Conservation (phyloP, 495 filamentous ascomycete species). For the Xylaria intraflava region DNA sequence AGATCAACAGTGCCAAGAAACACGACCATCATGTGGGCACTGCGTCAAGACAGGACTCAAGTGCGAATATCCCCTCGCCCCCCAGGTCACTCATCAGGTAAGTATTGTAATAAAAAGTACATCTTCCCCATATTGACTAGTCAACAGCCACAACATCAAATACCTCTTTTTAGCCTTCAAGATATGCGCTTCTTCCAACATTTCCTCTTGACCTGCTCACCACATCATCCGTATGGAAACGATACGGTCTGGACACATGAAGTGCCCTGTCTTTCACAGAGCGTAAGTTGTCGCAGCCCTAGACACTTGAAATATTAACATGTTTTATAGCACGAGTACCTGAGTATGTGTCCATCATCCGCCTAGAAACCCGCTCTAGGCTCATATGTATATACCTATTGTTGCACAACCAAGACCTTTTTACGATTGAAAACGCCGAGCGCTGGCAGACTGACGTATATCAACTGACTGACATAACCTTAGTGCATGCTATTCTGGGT, state of each 20-base stretch:
- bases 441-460: background rate
- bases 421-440: background rate
- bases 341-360: constrained; percentile 23
- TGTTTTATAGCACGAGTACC: constrained; percentile 38
- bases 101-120: background rate
- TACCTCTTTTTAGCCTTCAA: constrained; percentile 45
- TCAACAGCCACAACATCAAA: constrained; percentile 33
- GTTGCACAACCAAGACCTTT: background rate
- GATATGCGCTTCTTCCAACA: constrained; percentile 61
- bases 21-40: constrained; percentile 50
- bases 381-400: background rate
- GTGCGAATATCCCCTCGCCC: constrained; percentile 51
- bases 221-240: constrained; percentile 53
- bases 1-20: constrained; percentile 48
- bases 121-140: constrained; percentile 2
- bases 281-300: constrained; percentile 31
- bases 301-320: background rate
- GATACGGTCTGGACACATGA: constrained; percentile 53
- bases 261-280: constrained; percentile 50
- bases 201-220: constrained; percentile 51
- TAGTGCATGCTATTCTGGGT: constrained; percentile 53
- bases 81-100: constrained; percentile 39
- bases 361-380: background rate
- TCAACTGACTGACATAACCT: background rate
- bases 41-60: constrained; percentile 50